Base-by-base conservation (phyloP, 768 basidiomycete genomes). In the Suillus brevipes region DNA sequence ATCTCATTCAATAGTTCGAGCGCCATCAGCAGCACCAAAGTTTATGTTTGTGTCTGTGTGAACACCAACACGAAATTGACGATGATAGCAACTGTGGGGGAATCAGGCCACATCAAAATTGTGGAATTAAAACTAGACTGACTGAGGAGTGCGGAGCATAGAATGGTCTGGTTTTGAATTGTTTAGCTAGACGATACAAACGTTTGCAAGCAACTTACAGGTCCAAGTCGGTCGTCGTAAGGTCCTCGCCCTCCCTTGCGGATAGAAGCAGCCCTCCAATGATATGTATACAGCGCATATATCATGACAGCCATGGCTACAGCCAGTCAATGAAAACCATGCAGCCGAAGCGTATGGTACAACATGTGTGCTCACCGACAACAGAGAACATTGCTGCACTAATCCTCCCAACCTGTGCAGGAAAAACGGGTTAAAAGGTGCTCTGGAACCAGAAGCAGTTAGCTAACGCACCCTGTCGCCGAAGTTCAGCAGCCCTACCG, bases 251-350 rank as follows among this genome's bases (percentile, higher is more conserved):
- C 94, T 56, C 97, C 93, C 42, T 87, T 83, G 59, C 96, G 88
- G 73, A 99, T 99, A 31, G 95, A 92, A 34, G 88, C 86, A 8
- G 97, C 97, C 67, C 97, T 87, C 94, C 95, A 97, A 75, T 99
- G 97, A 75, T 95, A 99, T 49, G 95, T 94, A 70, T 91, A 90
- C 16, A 99, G 79, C 2, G 97, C 97, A 76, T 99, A 99, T 12
- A 93, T 75, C 97, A 99, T 99, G 65, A 99, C 95, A 25, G 87
- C 93, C 88, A 99, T 92, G 43, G 97, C 97, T 97, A 71, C 4
- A 61, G 36, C 36, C 55, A 34, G 47, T 73, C 60, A 74, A 64
- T 67, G 50, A 42, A 38, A 49, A 31, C n/a, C n/a, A 31, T 55
- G 23, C 20, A 50, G 53, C 53, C 18, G 36, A 57, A 55, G 34